Base-by-base conservation (phyloP, 306 rosid species). In the Dryas alaskensis region DNA sequence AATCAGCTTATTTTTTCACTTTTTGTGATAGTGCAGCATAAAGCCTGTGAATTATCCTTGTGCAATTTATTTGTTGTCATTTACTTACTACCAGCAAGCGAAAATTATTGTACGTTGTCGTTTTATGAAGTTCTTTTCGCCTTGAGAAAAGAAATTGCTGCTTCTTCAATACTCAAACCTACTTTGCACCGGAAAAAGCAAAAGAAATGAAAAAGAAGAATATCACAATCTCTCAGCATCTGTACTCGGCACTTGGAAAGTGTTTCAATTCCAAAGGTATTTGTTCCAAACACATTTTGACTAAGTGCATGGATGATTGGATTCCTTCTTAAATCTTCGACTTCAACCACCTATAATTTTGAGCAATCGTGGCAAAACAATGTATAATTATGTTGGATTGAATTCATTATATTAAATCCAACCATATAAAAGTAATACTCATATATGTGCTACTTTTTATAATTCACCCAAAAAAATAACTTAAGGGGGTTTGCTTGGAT, bases 171-270 rank as follows among this genome's bases (percentile, higher is more conserved):
- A 47, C 51, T 72, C 7, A 16, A 1, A 13, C 25, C 52, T 14
- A 69, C 76, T 78, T 69, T 62, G 25, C 67, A 67, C 67, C n/a
- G 6, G 43, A 60, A 60, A 69, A 76, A 76, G 63, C 16, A 52
- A 14, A 31, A 10, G 66, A 77, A 60, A 52, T 4, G n/a, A 60
- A 31, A 12, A 60, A 50, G 70, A 40, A 27, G 79, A 76, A 70
- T 71, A 62, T 63, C 66, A 72, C 54, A 62, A 62, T 72, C 58
- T 60, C 67, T 60, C 67, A 8, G 68, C 76, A 60, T 31, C 59
- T 45, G 67, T 14, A 31, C 37, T 31, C 37, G 1, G 37, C 39
- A 48, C 47, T 49, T 40, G 54, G 52, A 68, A 55, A 66, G 68
- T 47, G 60, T 42, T 14, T 45, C 49, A 44, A 43, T 77, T 53